Conservation (phyloP, 176 grass and related monocot species). For the Aegilops umbellulata region DNA sequence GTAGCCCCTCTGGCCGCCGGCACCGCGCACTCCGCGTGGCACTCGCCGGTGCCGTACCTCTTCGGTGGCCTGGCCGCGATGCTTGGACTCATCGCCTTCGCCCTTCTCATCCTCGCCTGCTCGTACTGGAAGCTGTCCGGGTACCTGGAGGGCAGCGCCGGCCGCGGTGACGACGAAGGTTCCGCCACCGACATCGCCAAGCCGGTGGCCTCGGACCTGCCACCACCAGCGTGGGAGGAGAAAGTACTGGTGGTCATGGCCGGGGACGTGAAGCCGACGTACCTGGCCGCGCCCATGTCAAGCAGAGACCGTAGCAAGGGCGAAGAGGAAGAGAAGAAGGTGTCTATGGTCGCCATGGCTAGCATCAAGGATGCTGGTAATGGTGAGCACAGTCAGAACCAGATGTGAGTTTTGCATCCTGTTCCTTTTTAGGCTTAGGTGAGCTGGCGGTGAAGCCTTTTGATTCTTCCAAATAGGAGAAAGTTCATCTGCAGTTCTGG, state of each 20-base stretch:
- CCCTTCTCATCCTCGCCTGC: constrained; percentile 91
- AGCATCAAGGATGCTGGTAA: constrained; percentile 26
- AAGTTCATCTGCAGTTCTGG: neutral
- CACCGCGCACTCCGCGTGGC: constrained; percentile 69
- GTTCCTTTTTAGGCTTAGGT: constrained; percentile 20
- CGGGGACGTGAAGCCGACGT: constrained; percentile 85
- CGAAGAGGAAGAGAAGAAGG: constrained; percentile 34
- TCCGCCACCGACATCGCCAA: constrained; percentile 27
- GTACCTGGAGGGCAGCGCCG: constrained; percentile 51
- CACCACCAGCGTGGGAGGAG: constrained; percentile 58
- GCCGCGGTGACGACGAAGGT: constrained; percentile 7
- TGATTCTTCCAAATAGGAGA: constrained; percentile 20
- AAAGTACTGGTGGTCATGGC: constrained; percentile 98
- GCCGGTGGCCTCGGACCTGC: constrained; percentile 21
- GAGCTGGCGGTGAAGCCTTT: neutral
- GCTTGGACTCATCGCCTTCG: constrained; percentile 89
- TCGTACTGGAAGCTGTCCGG: constrained; percentile 95
- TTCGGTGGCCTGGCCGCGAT: constrained; percentile 90
- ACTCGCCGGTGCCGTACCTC: constrained; percentile 95
- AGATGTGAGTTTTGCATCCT: constrained; percentile 46
- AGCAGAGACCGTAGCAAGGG: constrained; percentile 53
- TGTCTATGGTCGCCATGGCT: constrained; percentile 27
- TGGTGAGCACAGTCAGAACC: constrained; percentile 51
- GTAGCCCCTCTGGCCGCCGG: constrained; percentile 11
- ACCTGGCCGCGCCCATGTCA: constrained; percentile 81